These are phyloP conservation scores for Ilyonectria sp. DNA, from an alignment of 2,329 filamentous ascomycete species.

Conservation along the genomic window DNA sequence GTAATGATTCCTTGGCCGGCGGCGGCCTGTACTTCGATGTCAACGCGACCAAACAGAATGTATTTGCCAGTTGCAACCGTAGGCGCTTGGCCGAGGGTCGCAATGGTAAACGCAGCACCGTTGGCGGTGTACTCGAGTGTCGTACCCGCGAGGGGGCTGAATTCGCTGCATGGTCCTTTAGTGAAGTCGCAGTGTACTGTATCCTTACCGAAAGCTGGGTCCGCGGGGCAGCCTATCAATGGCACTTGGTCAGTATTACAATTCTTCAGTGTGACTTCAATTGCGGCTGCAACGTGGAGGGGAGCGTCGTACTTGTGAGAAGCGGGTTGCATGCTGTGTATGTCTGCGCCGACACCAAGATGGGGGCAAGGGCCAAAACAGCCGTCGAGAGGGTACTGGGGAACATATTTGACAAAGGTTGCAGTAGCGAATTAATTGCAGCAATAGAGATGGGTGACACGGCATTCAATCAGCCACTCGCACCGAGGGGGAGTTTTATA, in stretches of 20 bases:
- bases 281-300: neutral
- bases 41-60: constrained; percentile 87
- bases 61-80: constrained; percentile 81
- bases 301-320: constrained; percentile 29
- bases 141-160: constrained; percentile 43
- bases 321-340: constrained; percentile 43
- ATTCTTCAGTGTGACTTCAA: neutral
- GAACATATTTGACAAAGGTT: constrained; percentile 30
- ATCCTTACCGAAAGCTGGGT: constrained; percentile 76
- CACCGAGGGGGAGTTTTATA: neutral
- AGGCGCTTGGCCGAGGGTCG: constrained; percentile 67
- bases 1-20: constrained; percentile 83
- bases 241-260: too few relatives aligned
- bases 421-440: neutral
- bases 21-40: constrained; percentile 79
- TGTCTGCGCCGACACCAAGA: constrained; percentile 40
- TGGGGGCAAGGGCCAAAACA: constrained; percentile 35
- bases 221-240: constrained; percentile 67
- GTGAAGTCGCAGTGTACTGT: constrained; percentile 76
- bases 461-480: neutral
- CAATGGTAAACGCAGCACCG: constrained; percentile 68
- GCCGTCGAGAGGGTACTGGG: constrained; percentile 33
- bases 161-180: constrained; percentile 65
- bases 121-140: constrained; percentile 44
- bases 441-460: neutral